Evolutionary conservation across 2,329 filamentous ascomycete species (phyloP), one percentile per base, ranked within the genome.

Genomic region (Ophiostoma novo-ulmi): DNA sequence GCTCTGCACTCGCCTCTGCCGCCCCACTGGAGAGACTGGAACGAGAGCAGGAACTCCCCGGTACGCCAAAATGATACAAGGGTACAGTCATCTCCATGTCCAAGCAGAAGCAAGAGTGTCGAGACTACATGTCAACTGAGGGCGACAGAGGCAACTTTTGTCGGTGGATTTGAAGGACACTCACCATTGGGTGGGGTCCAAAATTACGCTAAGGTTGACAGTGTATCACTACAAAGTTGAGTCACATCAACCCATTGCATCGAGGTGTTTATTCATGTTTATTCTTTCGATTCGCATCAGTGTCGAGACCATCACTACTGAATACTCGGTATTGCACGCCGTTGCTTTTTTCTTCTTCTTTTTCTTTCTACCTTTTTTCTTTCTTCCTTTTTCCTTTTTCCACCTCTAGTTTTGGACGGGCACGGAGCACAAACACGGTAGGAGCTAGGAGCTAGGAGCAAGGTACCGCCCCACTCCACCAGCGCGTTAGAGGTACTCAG

Each of bases 381-480:
- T 26, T 26, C 26, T 26, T 26, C 26, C 3, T 31, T 31, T 4
- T 31, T 31, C 3, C 61, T 65, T 65, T 65, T 65, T 65, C 17
- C 63, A 65, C 63, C 55, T 65, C 36, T 65, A 6, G 58, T 35
- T 63, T 39, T 65, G 8, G 36, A 39, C 63, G 61, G 31, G 36
- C 63, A 65, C 63, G 14, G 61, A 35, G 35, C 17, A 38, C 36
- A 39, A 22, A 13, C 17, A 63, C 26, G 26, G 58, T 36, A 65
- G 36, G 6, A 65, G 63, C 63, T 22, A 65, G 36, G 63, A 31
- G 31, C 31, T 31, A 31, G 31, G 31, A 65, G 63, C 63, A 39
- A 65, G 36, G 63, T 65, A 65, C 63, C 63, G 63, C 63, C 63
- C 63, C 63, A 65, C 63, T 65, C 63, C 63, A 64, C 61, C 61